Evolutionary conservation across 148 eudicot genomes (phyloP), one percentile per base, ranked within the genome.

Genomic region (Tetragonia tetragonoides): DNA sequence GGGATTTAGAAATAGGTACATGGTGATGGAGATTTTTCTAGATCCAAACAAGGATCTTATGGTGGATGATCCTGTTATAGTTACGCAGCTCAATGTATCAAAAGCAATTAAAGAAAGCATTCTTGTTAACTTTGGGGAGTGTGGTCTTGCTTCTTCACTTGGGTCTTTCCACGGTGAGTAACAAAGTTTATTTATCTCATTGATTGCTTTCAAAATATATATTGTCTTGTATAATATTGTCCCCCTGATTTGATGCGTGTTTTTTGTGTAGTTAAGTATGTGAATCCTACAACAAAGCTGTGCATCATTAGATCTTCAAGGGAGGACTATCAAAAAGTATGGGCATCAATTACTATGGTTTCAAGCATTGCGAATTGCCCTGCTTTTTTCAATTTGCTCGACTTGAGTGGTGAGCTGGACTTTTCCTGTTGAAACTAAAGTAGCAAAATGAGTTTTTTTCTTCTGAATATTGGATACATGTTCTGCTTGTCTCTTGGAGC

Each of bases 121-220:
- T 77, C 94, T 88, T 59, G 67, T 84, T 21, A 95, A 93, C 81
- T 95, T 95, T 79, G 99, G 99, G n/a, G 97, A 92, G 85, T 95
- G 97, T 72, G 99, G 99, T 68, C 83, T 91, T 64, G 99, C 94
- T 70, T 93, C 97, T 57, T 87, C 93, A 21, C 84, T 86, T 7
- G 87, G 85, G n/a, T 95, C 99, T 2, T 85, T 93, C 65, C 91
- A 91, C 77, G 97, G 98, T 90, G 53, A 79, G 85, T 20, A 17
- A 7, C 70, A 70, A 38, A 16, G 23, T 40, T 20, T 60, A n/a
- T 62, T 18, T 12, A 12, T 81, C 9, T 8, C 15, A 6, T 65
- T 37, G 14, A 34, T 60, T 60, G 23, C 24, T 60, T 7, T 60
- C 63, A 60, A 60, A 7, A 60, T 60, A 60, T 21, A 1, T 67